phyloP scores from a whole-genome alignment of 352 stramenopile genomes.

The Phytophthora aleatoria region DNA sequence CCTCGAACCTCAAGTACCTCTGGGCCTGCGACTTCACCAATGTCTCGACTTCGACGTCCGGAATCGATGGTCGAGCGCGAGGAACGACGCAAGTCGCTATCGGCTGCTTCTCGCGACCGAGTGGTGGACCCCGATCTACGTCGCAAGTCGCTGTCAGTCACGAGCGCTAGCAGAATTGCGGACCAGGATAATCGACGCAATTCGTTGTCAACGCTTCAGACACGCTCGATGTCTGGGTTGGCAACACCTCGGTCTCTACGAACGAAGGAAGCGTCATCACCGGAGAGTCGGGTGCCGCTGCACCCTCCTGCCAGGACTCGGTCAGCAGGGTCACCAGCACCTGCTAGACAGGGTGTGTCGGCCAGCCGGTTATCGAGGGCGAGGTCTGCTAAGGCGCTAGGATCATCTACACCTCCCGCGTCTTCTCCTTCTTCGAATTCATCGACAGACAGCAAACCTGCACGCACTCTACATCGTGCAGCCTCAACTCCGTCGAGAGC shows the following conservation, averaged over 20 bases:
- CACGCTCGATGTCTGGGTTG: conserved; percentile 30
- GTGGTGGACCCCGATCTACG: conserved; percentile 40
- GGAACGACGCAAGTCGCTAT: conserved; percentile 51
- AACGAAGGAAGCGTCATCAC: conserved; percentile 16
- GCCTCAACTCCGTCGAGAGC: conserved; percentile 12
- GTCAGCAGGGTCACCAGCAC: conserved; percentile 16
- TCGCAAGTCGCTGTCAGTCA: conserved; percentile 53
- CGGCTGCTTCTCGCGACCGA: conserved; percentile 25
- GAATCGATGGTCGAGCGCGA: conserved; percentile 37
- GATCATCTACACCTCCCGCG: conserved; percentile 23
- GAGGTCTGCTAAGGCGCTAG: conserved; percentile 17
- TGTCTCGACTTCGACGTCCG: conserved; percentile 29
- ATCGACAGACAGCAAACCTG: conserved; percentile 20
- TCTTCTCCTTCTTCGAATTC: conserved; percentile 30
- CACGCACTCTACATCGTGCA: conserved; percentile 35
- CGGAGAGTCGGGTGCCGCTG: conserved; percentile 26
- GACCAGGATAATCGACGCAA: conserved; percentile 42
- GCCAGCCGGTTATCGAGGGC: conserved; percentile 34
- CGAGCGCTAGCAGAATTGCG: conserved; percentile 20
- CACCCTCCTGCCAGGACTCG: conserved; percentile 31
- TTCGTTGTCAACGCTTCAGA: conserved; percentile 51
- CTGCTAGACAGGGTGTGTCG: conserved; percentile 23
- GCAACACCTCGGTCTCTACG: conserved; percentile 31
- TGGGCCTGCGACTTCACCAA: conserved; percentile 6
- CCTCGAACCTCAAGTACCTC: conserved; percentile 2